phyloP scores from a whole-genome alignment of 2,329 filamentous ascomycete genomes.

The Neofusicoccum umdonicola region DNA sequence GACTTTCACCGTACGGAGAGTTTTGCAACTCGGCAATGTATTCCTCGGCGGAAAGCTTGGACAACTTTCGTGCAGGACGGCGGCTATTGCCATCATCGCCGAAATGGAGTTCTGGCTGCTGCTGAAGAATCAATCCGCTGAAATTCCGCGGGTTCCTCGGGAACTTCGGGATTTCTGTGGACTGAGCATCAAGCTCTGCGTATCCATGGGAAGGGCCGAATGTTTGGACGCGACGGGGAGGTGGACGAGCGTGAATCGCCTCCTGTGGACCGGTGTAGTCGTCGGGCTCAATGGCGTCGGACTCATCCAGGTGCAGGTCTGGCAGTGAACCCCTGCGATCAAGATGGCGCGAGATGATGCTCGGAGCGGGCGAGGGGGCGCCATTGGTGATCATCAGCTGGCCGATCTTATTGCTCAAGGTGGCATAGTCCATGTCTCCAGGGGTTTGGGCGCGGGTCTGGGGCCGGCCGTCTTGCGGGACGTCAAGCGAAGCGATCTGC shows the following conservation, averaged over 20 bases:
- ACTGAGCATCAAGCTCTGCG: not conserved
- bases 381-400: conserved; percentile 49
- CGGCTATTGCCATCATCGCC: not conserved
- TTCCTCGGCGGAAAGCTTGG: conserved; percentile 22
- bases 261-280: not conserved
- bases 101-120: not conserved
- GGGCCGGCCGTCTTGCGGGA: conserved; percentile 29
- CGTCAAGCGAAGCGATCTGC: conserved; percentile 24
- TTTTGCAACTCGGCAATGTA: conserved; percentile 30
- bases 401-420: conserved; percentile 43
- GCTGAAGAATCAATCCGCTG: not conserved
- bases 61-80: not conserved
- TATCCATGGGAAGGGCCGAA: not conserved
- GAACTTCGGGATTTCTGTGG: not conserved
- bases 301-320: conserved; percentile 6
- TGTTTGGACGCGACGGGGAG: not conserved
- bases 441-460: conserved; percentile 38
- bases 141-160: not conserved
- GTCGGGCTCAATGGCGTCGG: not conserved
- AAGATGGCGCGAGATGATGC: conserved; percentile 24
- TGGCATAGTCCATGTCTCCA: conserved; percentile 41
- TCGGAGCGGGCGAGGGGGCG: conserved; percentile 44
- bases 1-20: conserved; percentile 25
- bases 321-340: conserved; percentile 8
- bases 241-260: not conserved